phyloP scores from a whole-genome alignment of 176 grass and related monocot species.

The Tillandsia fasciculata region DNA sequence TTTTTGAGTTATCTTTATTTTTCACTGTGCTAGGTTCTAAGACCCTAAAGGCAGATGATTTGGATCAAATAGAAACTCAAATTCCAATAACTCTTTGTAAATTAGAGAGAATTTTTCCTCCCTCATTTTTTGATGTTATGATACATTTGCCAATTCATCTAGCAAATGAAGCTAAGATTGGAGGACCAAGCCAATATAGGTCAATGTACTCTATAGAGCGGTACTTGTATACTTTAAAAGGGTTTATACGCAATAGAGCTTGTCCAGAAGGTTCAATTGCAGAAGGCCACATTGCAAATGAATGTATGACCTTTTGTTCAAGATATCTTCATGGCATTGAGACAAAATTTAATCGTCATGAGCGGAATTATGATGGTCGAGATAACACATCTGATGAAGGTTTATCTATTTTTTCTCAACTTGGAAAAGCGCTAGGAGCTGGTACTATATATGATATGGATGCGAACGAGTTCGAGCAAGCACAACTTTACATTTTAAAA shows the following conservation, averaged over 20 bases:
- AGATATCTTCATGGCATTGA: not conserved
- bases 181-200: not conserved
- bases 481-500: not conserved
- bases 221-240: not conserved
- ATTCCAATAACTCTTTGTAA: not conserved
- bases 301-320: not conserved
- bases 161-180: slow-evolving; percentile 1
- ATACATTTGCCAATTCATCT: not conserved
- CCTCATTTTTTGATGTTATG: not conserved
- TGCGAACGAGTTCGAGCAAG: not conserved
- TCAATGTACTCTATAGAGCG: not conserved
- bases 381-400: not conserved
- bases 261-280: not conserved
- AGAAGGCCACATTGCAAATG: not conserved
- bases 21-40: not conserved
- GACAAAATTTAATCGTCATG: not conserved
- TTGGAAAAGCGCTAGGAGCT: not conserved
- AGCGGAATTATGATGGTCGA: not conserved
- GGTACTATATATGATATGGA: not conserved
- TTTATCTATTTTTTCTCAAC: not conserved
- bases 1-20: not conserved
- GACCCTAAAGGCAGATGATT: not conserved
- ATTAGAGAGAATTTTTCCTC: not conserved
- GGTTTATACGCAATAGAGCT: not conserved
- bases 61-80: not conserved